Conservation (phyloP, 768 basidiomycete genomes). For the Cubamyces sp. region DNA sequence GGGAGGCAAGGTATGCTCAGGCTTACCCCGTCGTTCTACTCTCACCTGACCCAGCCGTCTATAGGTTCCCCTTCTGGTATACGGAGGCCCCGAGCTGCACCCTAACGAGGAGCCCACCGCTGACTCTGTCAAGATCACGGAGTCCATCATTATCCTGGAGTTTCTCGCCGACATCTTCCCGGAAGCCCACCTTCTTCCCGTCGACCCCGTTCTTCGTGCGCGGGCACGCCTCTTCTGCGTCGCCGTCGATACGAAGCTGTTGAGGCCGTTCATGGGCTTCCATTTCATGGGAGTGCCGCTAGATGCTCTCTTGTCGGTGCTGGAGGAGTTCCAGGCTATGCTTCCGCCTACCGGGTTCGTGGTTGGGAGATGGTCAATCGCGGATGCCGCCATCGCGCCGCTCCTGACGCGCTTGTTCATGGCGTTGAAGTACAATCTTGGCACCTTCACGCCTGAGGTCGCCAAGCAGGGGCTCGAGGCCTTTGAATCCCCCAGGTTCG, state of each 20-base stretch:
- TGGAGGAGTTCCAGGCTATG: conserved; percentile 53
- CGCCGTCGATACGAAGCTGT: conserved; percentile 48
- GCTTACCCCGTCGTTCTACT: background rate
- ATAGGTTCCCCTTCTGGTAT: conserved; percentile 61
- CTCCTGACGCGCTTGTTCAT: conserved; percentile 58
- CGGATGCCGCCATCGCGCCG: conserved; percentile 62
- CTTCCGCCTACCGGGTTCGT: conserved; percentile 53
- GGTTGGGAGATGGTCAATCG: conserved; percentile 54
- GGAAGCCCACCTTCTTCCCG: conserved; percentile 50
- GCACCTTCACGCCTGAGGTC: conserved; percentile 50
- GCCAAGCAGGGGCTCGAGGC: conserved; percentile 47
- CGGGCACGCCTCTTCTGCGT: conserved; percentile 65
- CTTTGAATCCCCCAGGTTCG: conserved; percentile 50
- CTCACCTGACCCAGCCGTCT: conserved; percentile 27
- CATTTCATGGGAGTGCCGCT: conserved; percentile 41
- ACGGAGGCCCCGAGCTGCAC: conserved; percentile 60
- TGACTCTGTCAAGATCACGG: conserved; percentile 60
- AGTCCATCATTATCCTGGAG: conserved; percentile 67
- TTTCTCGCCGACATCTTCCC: conserved; percentile 65
- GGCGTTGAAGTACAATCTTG: conserved; percentile 51
- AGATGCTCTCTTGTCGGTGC: conserved; percentile 43
- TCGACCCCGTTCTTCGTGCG: conserved; percentile 58
- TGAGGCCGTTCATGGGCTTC: conserved; percentile 42
- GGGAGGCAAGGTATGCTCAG: conserved; percentile 51
- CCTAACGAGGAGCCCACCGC: conserved; percentile 57